A percentile compares a stretch with the other conserved stretches of the same genome.
Evolutionary conservation across 139 green algal species (phyloP).

Genomic region (Mychonastes homosphaera): DNA sequence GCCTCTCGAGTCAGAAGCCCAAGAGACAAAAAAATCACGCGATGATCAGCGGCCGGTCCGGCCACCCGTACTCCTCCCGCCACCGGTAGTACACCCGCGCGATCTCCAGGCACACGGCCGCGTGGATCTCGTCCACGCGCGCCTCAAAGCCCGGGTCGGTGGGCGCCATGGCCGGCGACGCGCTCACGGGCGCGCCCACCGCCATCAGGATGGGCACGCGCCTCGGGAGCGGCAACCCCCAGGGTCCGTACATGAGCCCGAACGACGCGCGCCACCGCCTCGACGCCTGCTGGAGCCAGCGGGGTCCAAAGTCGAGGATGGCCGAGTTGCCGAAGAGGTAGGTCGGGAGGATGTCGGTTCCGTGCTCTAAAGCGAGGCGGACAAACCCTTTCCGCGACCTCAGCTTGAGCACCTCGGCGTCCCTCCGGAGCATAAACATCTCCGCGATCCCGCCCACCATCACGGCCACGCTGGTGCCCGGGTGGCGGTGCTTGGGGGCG

Average conservation of each 20-base stretch:
- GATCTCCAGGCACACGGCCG: constrained; percentile 4
- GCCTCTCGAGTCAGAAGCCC: too few species aligned
- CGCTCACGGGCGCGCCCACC: constrained; percentile 4
- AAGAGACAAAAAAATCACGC: too few species aligned
- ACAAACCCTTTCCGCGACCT: constrained; percentile 19
- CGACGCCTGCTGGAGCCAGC: constrained; percentile 13
- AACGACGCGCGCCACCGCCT: constrained; percentile 10
- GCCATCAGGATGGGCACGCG: constrained; percentile 18
- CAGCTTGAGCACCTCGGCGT: constrained; percentile 22
- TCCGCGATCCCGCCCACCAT: constrained; percentile 26
- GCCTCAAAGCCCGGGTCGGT: constrained; percentile 16
- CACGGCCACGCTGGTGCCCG: constrained; percentile 9
- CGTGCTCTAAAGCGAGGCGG: constrained; percentile 20
- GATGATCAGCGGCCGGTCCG: constrained; percentile 17
- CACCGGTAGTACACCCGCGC: constrained; percentile 13
- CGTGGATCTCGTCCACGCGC: constrained; percentile 19
- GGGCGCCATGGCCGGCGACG: constrained; percentile 5
- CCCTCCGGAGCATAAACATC: constrained; percentile 19
- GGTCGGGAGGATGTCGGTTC: constrained; percentile 13
- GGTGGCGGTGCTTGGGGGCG: constrained; percentile 6
- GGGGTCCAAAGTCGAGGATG: constrained; percentile 20
- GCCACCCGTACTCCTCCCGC: constrained; percentile 13
- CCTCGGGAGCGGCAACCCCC: constrained; percentile 20
- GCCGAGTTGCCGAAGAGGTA: constrained; percentile 20
- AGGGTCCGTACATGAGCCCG: constrained; percentile 21